Evolutionary conservation across 208 protist species (phyloP), one percentile per base, ranked within the genome.

Genomic region (Perkinsela sp.): DNA sequence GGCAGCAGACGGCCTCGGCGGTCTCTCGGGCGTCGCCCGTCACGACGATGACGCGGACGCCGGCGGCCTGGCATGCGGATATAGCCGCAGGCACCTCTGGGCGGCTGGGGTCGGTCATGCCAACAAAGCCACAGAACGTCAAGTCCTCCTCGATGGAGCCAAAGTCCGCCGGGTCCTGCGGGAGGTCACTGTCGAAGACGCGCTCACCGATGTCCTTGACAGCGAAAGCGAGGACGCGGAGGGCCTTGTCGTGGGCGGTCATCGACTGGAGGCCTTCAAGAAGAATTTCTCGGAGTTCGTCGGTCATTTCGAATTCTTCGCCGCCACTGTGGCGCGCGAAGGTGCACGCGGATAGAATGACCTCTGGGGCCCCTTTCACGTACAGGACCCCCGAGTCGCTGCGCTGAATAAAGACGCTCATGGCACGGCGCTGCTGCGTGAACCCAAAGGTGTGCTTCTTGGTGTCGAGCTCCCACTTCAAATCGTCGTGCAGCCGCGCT

Each of bases 41-140:
- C 70, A 98, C 94, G 73, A 98, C 93, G 66, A 97, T 85, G 22
- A 98, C 93, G 28, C 91, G 87, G 66, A 98, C 96, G 66, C 92
- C 92, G 1, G 95, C 95, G 1, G 76, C 79, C 31, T 78, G 70
- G 76, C 95, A 98, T 70, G 85, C 74, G 0, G 57, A 71, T 28
- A 98, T 90, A 0, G 94, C 90, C 0, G 75, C 78, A 15, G 67
- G 31, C 6, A 96, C 92, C 71, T 95, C 90, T 32, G 76, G 67
- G 31, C 94, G 82, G 31, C 90, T 89, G 0, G 92, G 92, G 73
- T 98, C 92, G 1, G 91, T 75, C 80, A 98, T 96, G 32, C 91
- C 91, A 32, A 85, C 85, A 6, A 91, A 70, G 2, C 89, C 88
- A 22, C 91, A 72, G 77, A 95, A 89, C 0, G 79, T 30, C 66